Evolutionary conservation across 1,284 basidiomycete species (phyloP), one percentile per base, ranked within the genome.

Genomic region (Sporisorium exsertum): DNA sequence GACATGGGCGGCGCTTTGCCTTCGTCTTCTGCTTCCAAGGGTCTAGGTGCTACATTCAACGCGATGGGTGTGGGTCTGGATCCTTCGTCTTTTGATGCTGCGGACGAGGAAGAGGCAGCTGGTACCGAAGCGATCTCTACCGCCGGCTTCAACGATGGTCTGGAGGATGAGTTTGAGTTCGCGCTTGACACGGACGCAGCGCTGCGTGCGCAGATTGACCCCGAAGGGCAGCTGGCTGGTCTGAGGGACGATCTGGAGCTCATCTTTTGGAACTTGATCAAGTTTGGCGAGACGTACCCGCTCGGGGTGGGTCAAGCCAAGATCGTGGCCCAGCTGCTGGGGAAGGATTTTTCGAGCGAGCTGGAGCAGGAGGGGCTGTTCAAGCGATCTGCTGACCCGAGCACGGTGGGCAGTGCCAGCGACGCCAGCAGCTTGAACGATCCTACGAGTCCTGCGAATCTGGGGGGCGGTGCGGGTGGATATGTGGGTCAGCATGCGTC

Each of bases 251-350:
- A 77, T 37, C 53, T 77, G 8, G 75, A 77, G 43, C 49, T 77
- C n/a, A 65, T 73, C 52, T 77, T 77, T 37, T 77, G 71, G 71
- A 66, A 59, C 27, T 46, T 77, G n/a, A 54, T 77, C 66, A 77
- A 77, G 67, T 77, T 73, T 27, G 75, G 75, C n/a, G 57, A 77
- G 62, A 73, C 59, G n/a, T 72, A 70, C 24, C 63, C 60, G 27
- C 49, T 77, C 18, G 75, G 75, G 9, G 71, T 70, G 8, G 71
- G 75, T 0, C 75, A 77, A 45, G 75, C 75, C 15, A 65, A 66
- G 53, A 58, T 77, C 15, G 70, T 77, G 1, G 75, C 75, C 1
- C 71, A 77, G 61, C 42, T 77, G 58, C 43, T 77, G 51, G 75
- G 75, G 9, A 77, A 77, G 47, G 75, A 77, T 40, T 77, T 69